These are phyloP conservation scores for Emergomyces orientalis DNA, from an alignment of 2,329 filamentous ascomycete species.

Conservation along the genomic window DNA sequence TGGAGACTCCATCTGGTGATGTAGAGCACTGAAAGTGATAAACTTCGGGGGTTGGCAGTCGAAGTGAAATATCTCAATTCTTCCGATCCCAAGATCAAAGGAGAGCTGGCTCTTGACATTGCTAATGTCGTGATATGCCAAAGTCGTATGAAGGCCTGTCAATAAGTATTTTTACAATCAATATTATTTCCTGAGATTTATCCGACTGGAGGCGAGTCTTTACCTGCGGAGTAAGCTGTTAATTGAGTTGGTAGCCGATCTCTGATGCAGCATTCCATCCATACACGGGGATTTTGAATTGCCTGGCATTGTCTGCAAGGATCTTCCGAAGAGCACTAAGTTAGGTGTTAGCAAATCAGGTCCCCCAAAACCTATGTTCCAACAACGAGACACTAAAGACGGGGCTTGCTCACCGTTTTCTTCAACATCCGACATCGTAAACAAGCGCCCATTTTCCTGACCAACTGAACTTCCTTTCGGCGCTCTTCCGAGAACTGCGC, in stretches of 20 bases:
- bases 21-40: constrained; percentile 39
- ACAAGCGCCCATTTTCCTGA: constrained; percentile 52
- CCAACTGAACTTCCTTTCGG: constrained; percentile 50
- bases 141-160: constrained; percentile 41
- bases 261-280: constrained; percentile 52
- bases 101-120: constrained; percentile 41
- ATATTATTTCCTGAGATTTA: not conserved
- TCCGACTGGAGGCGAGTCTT: constrained; percentile 10
- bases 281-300: constrained; percentile 52
- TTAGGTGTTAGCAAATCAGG: constrained; percentile 1
- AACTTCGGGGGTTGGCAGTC: constrained; percentile 39
- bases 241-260: constrained; percentile 51
- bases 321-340: constrained; percentile 48
- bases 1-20: constrained; percentile 30
- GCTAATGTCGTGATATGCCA: constrained; percentile 44
- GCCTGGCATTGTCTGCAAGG: constrained; percentile 51
- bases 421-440: constrained; percentile 56
- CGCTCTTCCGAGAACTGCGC: constrained; percentile 49
- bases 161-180: not conserved
- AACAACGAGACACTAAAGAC: not conserved
- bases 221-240: constrained; percentile 47
- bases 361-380: not conserved
- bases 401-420: constrained; percentile 40
- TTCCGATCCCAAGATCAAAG: constrained; percentile 41
- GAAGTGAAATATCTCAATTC: constrained; percentile 50